A percentile compares a stretch with the other conserved stretches of the same genome.
Conservation (phyloP, 2,329 filamentous ascomycete species). For the Parastagonospora avenae region DNA sequence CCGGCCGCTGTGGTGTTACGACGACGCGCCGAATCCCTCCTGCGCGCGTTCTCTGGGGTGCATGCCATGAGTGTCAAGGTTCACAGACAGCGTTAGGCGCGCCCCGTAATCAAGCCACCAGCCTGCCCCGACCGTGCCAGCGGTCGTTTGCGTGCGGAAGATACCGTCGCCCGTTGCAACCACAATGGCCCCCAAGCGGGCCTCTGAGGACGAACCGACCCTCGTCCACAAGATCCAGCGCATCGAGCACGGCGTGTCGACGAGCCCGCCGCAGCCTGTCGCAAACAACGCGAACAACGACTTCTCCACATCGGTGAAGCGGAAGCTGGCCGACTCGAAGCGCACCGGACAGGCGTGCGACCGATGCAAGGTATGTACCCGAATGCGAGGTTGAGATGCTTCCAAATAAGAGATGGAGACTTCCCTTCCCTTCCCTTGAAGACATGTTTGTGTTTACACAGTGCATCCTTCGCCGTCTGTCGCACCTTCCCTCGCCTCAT, state of each 20-base stretch:
- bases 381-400: background rate
- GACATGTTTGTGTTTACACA: too few species aligned
- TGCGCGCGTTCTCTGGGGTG: background rate
- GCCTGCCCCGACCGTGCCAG: slow-evolving; percentile 10
- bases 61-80: background rate
- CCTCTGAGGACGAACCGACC: slow-evolving; percentile 25
- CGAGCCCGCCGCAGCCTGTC: slow-evolving; percentile 23
- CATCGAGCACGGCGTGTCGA: slow-evolving; percentile 31
- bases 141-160: slow-evolving; percentile 19
- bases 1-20: background rate
- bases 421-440: too few species aligned
- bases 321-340: slow-evolving; percentile 59
- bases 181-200: slow-evolving; percentile 36
- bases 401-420: too few species aligned
- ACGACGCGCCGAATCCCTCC: background rate
- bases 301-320: slow-evolving; percentile 51
- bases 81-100: slow-evolving; percentile 4
- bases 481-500: too few species aligned
- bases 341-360: slow-evolving; percentile 86
- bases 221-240: slow-evolving; percentile 40
- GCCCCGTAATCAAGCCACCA: slow-evolving; percentile 7
- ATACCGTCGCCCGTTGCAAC: slow-evolving; percentile 7
- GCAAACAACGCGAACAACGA: slow-evolving; percentile 30
- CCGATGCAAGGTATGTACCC: slow-evolving; percentile 70
- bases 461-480: too few species aligned